These are phyloP conservation scores for Saccharomycopsis capsularis DNA, from an alignment of 805 yeast species.

Conservation along the genomic window DNA sequence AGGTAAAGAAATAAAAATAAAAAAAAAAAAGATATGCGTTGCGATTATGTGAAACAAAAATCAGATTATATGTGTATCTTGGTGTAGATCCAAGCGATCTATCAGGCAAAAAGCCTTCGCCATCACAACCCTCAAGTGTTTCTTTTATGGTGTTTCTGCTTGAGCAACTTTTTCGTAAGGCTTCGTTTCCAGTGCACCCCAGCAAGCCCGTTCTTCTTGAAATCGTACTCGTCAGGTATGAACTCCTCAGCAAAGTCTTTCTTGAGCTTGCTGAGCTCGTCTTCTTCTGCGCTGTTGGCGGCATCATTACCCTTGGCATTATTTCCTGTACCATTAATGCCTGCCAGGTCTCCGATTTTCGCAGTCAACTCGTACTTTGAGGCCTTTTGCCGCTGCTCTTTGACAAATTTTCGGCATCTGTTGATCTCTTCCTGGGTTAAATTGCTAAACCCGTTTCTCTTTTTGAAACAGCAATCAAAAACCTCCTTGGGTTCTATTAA, in stretches of 20 bases:
- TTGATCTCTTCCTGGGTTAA: constrained; percentile 77
- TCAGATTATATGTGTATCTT: too few relatives aligned
- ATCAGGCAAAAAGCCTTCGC: background rate
- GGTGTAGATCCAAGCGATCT: too few relatives aligned
- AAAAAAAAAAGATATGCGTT: too few relatives aligned
- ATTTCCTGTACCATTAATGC: background rate
- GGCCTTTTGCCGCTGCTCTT: constrained; percentile 45
- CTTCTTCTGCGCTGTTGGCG: constrained; percentile 12
- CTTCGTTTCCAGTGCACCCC: constrained; percentile 62
- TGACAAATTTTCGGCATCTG: constrained; percentile 71
- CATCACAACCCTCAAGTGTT: background rate
- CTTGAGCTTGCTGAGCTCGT: constrained; percentile 27
- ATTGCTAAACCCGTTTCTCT: constrained; percentile 63
- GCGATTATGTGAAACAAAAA: too few relatives aligned
- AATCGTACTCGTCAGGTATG: constrained; percentile 36
- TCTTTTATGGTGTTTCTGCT: constrained; percentile 20
- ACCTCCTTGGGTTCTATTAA: constrained; percentile 62
- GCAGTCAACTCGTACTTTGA: constrained; percentile 7
- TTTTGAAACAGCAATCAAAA: constrained; percentile 69
- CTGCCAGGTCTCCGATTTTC: background rate
- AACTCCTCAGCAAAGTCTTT: constrained; percentile 25
- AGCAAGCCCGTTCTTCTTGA: constrained; percentile 32
- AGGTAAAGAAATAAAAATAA: too few relatives aligned
- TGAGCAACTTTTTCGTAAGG: constrained; percentile 48
- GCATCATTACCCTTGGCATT: background rate